A percentile compares a stretch with the other conserved stretches of the same genome.
Evolutionary conservation across 2,329 filamentous ascomycete genomes (phyloP).

Genomic region (Apiospora sp.): DNA sequence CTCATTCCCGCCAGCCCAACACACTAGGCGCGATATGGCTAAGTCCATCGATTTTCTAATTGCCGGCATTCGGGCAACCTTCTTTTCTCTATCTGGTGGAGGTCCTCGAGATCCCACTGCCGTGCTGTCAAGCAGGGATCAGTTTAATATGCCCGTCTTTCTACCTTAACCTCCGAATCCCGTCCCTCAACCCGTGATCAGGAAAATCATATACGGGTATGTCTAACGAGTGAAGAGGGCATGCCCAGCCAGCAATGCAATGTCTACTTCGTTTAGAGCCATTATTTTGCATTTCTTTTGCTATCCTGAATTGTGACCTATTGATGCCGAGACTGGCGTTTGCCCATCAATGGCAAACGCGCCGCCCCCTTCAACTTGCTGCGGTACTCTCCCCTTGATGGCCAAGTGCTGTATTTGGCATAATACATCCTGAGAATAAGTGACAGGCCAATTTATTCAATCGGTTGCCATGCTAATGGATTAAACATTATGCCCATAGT

Average conservation of each 20-base stretch:
- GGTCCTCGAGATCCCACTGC: neutral
- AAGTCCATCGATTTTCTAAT: conserved; percentile 6
- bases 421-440: no score
- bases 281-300: no score
- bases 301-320: no score
- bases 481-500: no score
- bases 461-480: no score
- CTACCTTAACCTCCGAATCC: neutral
- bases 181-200: neutral
- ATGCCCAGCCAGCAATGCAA: neutral
- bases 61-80: conserved; percentile 17
- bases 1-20: conserved; percentile 1
- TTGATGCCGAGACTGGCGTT: no score
- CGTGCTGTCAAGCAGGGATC: neutral
- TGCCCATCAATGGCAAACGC: no score
- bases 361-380: no score
- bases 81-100: conserved; percentile 15
- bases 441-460: no score
- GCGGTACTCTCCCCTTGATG: no score
- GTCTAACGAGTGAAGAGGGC: neutral
- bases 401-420: no score
- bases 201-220: neutral
- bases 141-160: neutral
- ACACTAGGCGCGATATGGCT: conserved; percentile 17
- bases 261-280: no score